Evolutionary conservation across 306 rosid genomes (phyloP), one percentile per base, ranked within the genome.

Genomic region (Rosa lucieae): DNA sequence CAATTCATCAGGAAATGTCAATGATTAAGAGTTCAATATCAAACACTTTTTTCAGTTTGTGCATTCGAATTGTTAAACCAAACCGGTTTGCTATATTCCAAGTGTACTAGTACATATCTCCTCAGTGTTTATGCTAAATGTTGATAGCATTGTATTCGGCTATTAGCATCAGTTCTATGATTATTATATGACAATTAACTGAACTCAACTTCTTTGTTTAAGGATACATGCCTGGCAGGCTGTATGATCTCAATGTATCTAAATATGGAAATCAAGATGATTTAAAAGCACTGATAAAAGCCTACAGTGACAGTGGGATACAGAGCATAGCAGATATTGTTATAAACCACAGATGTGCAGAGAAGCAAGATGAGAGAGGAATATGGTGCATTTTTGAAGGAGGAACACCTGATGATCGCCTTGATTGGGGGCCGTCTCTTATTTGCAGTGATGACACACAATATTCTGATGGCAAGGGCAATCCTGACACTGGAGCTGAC

Each of bases 201-300:
- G 14, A 20, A 55, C 61, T 18, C 3, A 53, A 53, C 21, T 20
- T n/a, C 14, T 15, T 46, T 59, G 43, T 32, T 6, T 35, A 5
- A 89, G 97, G 97, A 59, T 94, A 92, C 73, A 78, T 90, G 85
- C 94, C 97, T 0, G 97, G 98, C 79, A 92, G 94, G 83, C 89
- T 92, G 21, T 94, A 94, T 67, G 97, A 94, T 87, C 92, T 94
- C 8, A 84, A 89, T 76, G 92, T 93, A 73, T 93, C 98, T 61
- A 88, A 75, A 46, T 94, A 84, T 42, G 96, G 96, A 51, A 42
- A 86, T 20, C 80, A 85, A 72, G 80, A 86, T 15, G 97, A 90
- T 47, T 74, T 94, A 15, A 88, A 88, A 92, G 83, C 92, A 4
- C 75, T 92, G 20, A 85, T 94, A 52, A 77, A 76, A 0, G 84